Conservation (phyloP, 768 basidiomycete species). For the Tricholoma bakamatsutake region DNA sequence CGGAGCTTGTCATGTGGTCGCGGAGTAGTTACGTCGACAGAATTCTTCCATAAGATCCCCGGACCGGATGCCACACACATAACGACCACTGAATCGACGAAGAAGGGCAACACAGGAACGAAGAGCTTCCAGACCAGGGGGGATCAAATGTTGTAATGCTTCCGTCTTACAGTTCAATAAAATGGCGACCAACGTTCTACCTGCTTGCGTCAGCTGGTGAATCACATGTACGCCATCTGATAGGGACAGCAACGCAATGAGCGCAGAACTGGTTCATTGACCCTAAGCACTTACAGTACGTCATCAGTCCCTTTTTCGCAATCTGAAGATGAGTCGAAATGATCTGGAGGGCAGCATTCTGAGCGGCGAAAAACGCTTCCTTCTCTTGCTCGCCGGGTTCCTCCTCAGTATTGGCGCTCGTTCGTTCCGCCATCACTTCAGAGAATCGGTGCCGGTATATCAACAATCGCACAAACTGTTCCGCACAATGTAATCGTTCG, state of each 20-base stretch:
- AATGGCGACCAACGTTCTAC: constrained; percentile 83
- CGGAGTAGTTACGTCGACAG: constrained; percentile 59
- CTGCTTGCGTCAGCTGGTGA: constrained; percentile 91
- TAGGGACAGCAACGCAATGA: constrained; percentile 2
- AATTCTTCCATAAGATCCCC: constrained; percentile 95
- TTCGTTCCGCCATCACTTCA: constrained; percentile 67
- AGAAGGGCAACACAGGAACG: constrained; percentile 86
- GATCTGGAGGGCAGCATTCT: constrained; percentile 75
- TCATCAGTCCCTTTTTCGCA: constrained; percentile 87
- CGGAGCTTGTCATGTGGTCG: background rate
- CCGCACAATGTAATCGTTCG: constrained; percentile 78
- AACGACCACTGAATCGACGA: constrained; percentile 83
- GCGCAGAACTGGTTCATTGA: background rate
- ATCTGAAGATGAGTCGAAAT: constrained; percentile 79
- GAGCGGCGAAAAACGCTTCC: constrained; percentile 73
- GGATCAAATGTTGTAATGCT: constrained; percentile 65
- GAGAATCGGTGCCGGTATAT: constrained; percentile 87
- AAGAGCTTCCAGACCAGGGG: constrained; percentile 78
- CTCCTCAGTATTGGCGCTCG: constrained; percentile 41
- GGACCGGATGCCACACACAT: constrained; percentile 85
- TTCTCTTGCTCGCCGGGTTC: constrained; percentile 65
- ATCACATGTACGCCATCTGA: constrained; percentile 93
- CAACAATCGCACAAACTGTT: constrained; percentile 82
- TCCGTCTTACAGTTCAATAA: constrained; percentile 86
- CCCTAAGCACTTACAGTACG: constrained; percentile 66